phyloP scores from a whole-genome alignment of 768 basidiomycete genomes.

The Hortiboletus flavorubellus region DNA sequence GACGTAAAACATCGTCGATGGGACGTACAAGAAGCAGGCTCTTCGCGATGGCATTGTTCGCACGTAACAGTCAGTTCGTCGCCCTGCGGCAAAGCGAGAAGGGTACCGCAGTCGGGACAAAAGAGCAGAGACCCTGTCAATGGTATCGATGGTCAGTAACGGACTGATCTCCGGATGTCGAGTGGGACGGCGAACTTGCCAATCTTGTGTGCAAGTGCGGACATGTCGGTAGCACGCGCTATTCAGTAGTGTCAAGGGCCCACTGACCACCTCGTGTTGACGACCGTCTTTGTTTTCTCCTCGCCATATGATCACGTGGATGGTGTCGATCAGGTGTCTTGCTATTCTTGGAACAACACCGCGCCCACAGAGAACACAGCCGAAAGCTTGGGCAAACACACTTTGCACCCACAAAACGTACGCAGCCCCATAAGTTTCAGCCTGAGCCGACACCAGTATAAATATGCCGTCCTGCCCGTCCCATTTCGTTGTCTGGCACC shows the following conservation, averaged over 20 bases:
- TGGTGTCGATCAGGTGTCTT: constrained; percentile 14
- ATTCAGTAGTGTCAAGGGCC: constrained; percentile 8
- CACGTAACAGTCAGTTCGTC: constrained; percentile 75
- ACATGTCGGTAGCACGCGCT: constrained; percentile 12
- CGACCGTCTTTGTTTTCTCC: constrained; percentile 10
- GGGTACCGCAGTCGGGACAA: constrained; percentile 89
- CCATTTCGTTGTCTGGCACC: constrained; percentile 16
- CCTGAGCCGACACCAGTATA: constrained; percentile 10
- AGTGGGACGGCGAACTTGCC: constrained; percentile 30
- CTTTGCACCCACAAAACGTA: constrained; percentile 9
- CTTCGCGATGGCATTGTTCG: constrained; percentile 83
- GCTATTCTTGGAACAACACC: constrained; percentile 20
- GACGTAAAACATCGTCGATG: background rate
- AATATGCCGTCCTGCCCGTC: constrained; percentile 2
- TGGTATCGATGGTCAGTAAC: constrained; percentile 5
- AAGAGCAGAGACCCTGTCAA: constrained; percentile 82
- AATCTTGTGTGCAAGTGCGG: constrained; percentile 45
- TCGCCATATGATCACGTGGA: constrained; percentile 18
- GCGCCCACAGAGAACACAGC: constrained; percentile 10
- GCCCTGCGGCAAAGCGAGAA: constrained; percentile 77
- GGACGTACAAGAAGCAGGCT: constrained; percentile 83
- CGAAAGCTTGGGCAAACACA: background rate
- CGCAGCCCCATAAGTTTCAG: background rate
- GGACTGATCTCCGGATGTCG: background rate
- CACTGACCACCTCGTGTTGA: constrained; percentile 7